Evolutionary conservation across 768 basidiomycete species (phyloP), one percentile per base, ranked within the genome.

Genomic region (Lepiota venenata): DNA sequence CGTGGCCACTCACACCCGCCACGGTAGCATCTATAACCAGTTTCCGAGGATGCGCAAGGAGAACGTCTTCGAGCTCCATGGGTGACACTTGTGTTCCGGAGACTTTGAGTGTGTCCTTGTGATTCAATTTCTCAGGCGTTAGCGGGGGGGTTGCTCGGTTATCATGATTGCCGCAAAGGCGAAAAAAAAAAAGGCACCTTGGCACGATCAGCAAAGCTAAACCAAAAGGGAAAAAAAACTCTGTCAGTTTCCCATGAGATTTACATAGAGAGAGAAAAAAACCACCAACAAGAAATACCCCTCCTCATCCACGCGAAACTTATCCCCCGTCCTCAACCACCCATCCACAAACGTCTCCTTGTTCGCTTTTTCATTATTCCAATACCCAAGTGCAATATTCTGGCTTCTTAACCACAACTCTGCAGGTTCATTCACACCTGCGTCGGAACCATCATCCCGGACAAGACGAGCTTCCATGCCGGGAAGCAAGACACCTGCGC

Each of bases 41-140:
- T 15, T 71, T 71, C 7, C 76, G 75, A 0, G 88, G 86, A 37
- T 91, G 81, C 0, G 73, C 73, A 16, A 84, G 74, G 2, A 92
- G 69, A 20, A 76, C 77, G 22, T 81, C 74, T 64, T 92, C 91
- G 48, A 92, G 85, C 63, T 93, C 90, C 15, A 79, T 77, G 0
- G 90, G 91, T 0, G 91, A 89, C 0, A 92, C 91, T 67, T 92
- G 91, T 46, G 73, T 74, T 3, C 90, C 91, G 0, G 87, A 89
- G 2, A 93, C 77, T 63, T 93, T 93, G 18, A 93, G 74, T 0
- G 83, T 90, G 62, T 92, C 91, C 84, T n/a, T 89, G 46, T 20
- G 44, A 25, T 25, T 25, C 5, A 2, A 25, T 47, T 11, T n/a
- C n/a, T n/a, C 16, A 36, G 47, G 25, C 11, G n/a, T 45, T 2